Evolutionary conservation across 129 eudicot genomes (phyloP), one percentile per base, ranked within the genome.

Genomic region (Flaveria robusta): DNA sequence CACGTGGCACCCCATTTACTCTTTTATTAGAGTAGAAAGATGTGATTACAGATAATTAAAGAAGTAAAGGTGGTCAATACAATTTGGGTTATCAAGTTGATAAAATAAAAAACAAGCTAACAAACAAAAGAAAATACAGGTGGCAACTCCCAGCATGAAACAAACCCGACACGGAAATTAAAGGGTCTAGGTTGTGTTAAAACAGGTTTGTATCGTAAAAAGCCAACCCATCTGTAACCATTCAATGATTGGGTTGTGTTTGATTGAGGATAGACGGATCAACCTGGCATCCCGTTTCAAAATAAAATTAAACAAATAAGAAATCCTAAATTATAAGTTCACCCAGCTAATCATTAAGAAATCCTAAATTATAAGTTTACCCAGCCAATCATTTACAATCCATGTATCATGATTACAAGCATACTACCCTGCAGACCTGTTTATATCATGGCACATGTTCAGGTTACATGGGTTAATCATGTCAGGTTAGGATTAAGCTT

Each of bases 61-160:
- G 60, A 55, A 60, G 15, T 26, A 59, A 74, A 74, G 70, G 59
- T 45, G 23, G 51, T 49, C 22, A 75, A 10, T 19, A 12, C 39
- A 18, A 75, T 29, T 49, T 42, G 6, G 5, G 5, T 29, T 47
- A 42, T 6, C 16, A 63, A 31, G 31, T 15, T 1, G 68, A 27
- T 63, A 7, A 29, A 14, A 63, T 29, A 63, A 31, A 29, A 0
- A 15, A 63, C 45, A 14, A 63, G 43, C 45, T 63, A 5, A 63
- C 7, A 60, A 60, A 60, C 67, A 60, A 10, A 15, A 4, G 18
- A 60, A 60, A 26, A 60, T 60, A 63, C 12, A 15, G 4, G 68
- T 63, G 42, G 45, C 68, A 63, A 27, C 22, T 34, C 43, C 12
- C 22, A 27, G 14, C 66, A 26, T 2, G 41, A 24, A 4, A 13